Conservation (phyloP, 176 grass and related monocot genomes). For the Raddia distichophylla region DNA sequence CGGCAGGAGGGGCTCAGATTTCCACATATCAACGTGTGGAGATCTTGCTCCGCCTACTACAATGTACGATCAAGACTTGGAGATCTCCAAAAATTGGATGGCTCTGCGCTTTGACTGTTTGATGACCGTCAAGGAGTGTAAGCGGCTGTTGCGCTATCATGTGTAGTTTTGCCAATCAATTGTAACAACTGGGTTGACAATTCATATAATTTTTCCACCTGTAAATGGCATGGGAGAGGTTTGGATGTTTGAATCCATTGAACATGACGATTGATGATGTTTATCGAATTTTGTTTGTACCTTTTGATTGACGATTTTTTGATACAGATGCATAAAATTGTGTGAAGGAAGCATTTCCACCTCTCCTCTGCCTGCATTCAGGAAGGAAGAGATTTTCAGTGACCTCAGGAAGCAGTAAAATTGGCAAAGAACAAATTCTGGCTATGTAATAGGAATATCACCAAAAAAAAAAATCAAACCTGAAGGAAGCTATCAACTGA, state of each 20-base stretch:
- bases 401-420: background rate
- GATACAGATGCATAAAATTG: constrained; percentile 55
- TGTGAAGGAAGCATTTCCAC: constrained; percentile 50
- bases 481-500: constrained; percentile 74
- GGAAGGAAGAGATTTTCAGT: constrained; percentile 12
- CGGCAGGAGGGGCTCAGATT: too few species aligned
- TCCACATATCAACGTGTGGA: too few species aligned
- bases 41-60: too few species aligned
- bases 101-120: background rate
- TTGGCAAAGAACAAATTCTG: background rate
- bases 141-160: too few species aligned
- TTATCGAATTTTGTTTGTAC: background rate
- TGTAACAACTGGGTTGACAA: background rate
- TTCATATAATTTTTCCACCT: constrained; percentile 28
- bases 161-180: background rate
- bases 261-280: background rate
- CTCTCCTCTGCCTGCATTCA: constrained; percentile 60
- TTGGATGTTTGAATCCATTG: background rate
- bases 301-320: constrained; percentile 49
- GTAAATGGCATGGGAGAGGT: background rate
- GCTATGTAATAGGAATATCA: constrained; percentile 17
- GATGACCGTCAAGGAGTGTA: too few species aligned
- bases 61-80: too few species aligned
- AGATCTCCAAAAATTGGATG: background rate
- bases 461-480: constrained; percentile 39